Base-by-base conservation (phyloP, 306 rosid species). In the Pyrus pyrifolia region DNA sequence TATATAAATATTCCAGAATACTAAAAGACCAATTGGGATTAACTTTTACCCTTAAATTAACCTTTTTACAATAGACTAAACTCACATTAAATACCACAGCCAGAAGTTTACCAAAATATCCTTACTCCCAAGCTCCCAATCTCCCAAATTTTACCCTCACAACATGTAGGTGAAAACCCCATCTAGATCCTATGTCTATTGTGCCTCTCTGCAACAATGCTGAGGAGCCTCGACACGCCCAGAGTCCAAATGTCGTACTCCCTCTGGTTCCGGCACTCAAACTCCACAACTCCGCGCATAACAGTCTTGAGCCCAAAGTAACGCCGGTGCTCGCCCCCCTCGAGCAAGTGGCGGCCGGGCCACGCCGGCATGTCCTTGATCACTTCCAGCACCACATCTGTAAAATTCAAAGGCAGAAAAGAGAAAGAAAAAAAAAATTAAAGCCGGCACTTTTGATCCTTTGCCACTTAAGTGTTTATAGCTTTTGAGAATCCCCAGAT, bases 161-260 rank as follows among this genome's bases (percentile, higher is more conserved):
- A 17, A 49, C 70, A 53, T 29, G 14, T 0, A 38, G 10, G 25
- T 53, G 30, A 8, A 33, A 14, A 22, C 46, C 19, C 42, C 33
- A 30, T 40, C 86, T 86, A 89, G 49, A 73, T 73, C 65, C 87
- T 83, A 79, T 89, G 91, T 80, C 80, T 89, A 59, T 35, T 78
- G 79, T 71, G 81, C 87, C 71, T 89, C 70, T 92, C 98, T 18
- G 87, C 90, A 29, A 88, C 90, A 83, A 87, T 65, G 45, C 89
- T 73, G 70, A 96, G 87, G 55, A 96, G 99, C 84, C 93, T 88
- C 6, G 93, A 74, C 6, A 92, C 97, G 4, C 99, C 99, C 21
- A 82, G 93, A 72, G 98, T 96, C 99, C 98, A 96, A 22, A 92
- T 81, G 69, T 92, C 98, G 73, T 92, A 89, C 55, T 96, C 99